Evolutionary conservation across 2,329 filamentous ascomycete genomes (phyloP), one percentile per base, ranked within the genome.

Genomic region (Dissoconium aciculare): DNA sequence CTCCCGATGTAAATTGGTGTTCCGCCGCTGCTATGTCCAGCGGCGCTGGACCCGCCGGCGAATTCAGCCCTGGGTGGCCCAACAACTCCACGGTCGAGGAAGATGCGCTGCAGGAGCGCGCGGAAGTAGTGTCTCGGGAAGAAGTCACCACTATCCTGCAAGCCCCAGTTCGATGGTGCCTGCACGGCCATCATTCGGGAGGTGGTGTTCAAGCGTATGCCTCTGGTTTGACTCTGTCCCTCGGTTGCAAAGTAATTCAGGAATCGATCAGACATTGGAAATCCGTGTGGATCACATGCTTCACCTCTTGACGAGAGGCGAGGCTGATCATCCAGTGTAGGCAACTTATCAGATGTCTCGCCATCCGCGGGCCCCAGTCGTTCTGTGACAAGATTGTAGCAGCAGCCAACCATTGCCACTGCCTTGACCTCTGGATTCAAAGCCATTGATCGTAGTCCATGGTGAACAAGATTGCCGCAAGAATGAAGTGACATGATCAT

Each of bases 111-210:
- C 13, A 95, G 63, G 0, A 95, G 64, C 0, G 89, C 82, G 26
- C 89, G 79, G 61, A 78, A 98, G 56, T 89, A 93, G 54, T 98
- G 89, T 0, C 87, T 71, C 0, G 75, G 82, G 61, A 98, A 95
- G 59, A 95, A 98, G 5, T 64, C 66, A 30, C 84, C 78, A 51
- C 81, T 91, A 37, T 93, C 85, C 15, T 67, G 62, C 14, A 65
- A 62, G 2, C 78, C 79, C 89, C 89, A 98, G 59, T 98, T 98
- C 36, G 75, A 67, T 2, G 89, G 85, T 5, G 89, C 89, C 59
- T 98, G 89, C 29, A 91, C 85, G 3, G 87, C 87, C 87, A 95
- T 94, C 78, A 93, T 93, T 26, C 89, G 73, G 1, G 89, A 84
- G 3, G 89, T 98, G 50, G 95, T 93, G 55, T 98, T 95, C 34